Conservation (phyloP, 805 yeast species). For the Brettanomyces naardenensis region DNA sequence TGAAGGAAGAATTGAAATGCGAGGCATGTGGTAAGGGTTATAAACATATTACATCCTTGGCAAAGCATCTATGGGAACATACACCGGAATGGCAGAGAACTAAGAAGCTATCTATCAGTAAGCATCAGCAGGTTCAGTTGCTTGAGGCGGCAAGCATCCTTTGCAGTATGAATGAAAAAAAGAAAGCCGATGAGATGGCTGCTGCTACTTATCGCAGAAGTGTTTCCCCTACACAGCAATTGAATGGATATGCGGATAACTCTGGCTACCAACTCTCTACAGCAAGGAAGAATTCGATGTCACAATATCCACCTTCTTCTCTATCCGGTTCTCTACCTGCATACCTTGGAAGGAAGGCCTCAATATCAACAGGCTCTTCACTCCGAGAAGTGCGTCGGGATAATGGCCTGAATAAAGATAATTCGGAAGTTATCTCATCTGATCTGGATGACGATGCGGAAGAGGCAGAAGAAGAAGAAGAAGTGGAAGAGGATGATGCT, state of each 20-base stretch:
- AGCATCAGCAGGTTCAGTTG: slow-evolving; percentile 82
- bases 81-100: slow-evolving; percentile 93
- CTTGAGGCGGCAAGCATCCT: slow-evolving; percentile 72
- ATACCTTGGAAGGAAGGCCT: not conserved
- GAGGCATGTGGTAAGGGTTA: slow-evolving; percentile 91
- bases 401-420: slow-evolving; percentile 4
- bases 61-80: slow-evolving; percentile 89
- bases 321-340: slow-evolving; percentile 2
- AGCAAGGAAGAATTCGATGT: slow-evolving; percentile 32
- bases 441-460: slow-evolving; percentile 17
- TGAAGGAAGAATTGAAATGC: slow-evolving; percentile 78
- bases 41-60: slow-evolving; percentile 80
- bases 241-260: not conserved
- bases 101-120: slow-evolving; percentile 69
- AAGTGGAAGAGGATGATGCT: slow-evolving; percentile 7
- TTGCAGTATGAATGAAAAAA: slow-evolving; percentile 58
- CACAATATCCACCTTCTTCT: slow-evolving; percentile 38
- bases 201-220: not conserved
- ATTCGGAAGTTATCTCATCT: slow-evolving; percentile 9
- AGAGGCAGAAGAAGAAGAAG: slow-evolving; percentile 5
- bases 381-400: not conserved
- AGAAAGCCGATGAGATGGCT: not conserved
- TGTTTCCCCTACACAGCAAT: not conserved
- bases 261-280: slow-evolving; percentile 1
- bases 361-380: slow-evolving; percentile 5